These are phyloP conservation scores for Geotrichum restrictum DNA, from an alignment of 1,139 yeast genomes.

Conservation along the genomic window DNA sequence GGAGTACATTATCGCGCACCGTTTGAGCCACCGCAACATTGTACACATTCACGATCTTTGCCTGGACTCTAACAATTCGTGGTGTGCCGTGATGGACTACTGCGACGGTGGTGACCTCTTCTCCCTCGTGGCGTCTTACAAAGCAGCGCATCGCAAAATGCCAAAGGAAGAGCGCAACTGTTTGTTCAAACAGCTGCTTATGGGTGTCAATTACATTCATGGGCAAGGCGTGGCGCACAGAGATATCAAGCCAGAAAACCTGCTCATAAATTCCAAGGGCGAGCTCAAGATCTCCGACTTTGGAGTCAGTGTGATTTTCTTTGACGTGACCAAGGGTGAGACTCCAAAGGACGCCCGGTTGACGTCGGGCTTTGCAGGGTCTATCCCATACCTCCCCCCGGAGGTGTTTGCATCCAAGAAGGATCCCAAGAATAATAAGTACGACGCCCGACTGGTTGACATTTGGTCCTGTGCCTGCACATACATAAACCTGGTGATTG, in stretches of 20 bases:
- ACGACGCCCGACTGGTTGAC: conserved; percentile 79
- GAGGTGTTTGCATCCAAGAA: conserved; percentile 52
- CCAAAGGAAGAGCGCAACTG: conserved; percentile 51
- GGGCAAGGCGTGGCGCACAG: conserved; percentile 69
- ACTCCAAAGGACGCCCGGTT: conserved; percentile 17
- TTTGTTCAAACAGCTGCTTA: conserved; percentile 65
- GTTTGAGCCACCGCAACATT: conserved; percentile 65
- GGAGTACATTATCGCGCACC: conserved; percentile 72
- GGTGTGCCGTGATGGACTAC: conserved; percentile 72
- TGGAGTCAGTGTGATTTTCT: conserved; percentile 33
- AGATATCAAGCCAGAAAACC: conserved; percentile 70
- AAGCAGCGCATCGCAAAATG: conserved; percentile 29
- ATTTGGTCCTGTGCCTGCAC: conserved; percentile 92
- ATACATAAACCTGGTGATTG: conserved; percentile 72
- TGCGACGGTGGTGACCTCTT: conserved; percentile 72
- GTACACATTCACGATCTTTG: conserved; percentile 61
- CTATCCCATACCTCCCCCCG: conserved; percentile 86
- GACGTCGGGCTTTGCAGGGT: conserved; percentile 46
- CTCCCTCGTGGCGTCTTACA: conserved; percentile 48
- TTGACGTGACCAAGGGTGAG: conserved; percentile 17
- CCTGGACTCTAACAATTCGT: conserved; percentile 33
- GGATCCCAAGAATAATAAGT: conserved; percentile 38
- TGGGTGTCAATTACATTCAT: conserved; percentile 67
- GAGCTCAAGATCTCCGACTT: conserved; percentile 69
- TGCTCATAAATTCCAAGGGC: conserved; percentile 62